Evolutionary conservation across 176 grass and related monocot genomes (phyloP).

Genomic region (Carex littledalei): DNA sequence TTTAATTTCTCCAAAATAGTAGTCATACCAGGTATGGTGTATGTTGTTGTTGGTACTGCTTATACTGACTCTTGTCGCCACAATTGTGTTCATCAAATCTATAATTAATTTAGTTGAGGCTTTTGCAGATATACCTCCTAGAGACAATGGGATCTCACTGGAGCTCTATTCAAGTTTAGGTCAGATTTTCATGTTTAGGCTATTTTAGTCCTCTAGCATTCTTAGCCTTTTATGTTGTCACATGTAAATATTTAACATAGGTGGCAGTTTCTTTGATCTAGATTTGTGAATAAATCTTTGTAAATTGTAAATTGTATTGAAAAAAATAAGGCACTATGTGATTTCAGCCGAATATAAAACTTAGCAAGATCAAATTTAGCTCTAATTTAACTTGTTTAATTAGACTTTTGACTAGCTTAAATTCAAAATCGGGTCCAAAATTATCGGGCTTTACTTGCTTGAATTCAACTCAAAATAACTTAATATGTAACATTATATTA

Average conservation of each 20-base stretch:
- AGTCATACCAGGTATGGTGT: background rate
- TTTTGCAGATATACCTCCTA: background rate
- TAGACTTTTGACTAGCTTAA: no score
- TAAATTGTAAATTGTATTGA: background rate
- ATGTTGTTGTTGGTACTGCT: background rate
- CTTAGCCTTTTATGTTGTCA: background rate
- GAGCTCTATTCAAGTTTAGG: slow-evolving; percentile 1
- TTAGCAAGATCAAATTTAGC: background rate
- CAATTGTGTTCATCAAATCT: background rate
- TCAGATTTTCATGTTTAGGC: background rate
- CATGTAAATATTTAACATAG: slow-evolving; percentile 8
- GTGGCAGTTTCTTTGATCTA: background rate
- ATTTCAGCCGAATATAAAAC: background rate
- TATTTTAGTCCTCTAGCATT: background rate
- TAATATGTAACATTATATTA: no score
- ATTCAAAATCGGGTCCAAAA: no score
- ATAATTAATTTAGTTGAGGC: background rate
- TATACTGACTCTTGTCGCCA: background rate
- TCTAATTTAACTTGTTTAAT: no score
- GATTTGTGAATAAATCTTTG: slow-evolving; percentile 13
- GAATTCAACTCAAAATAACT: no score
- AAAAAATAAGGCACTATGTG: background rate
- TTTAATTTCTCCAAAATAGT: background rate
- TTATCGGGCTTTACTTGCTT: no score
- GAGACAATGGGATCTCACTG: background rate